Base-by-base conservation (phyloP, 352 stramenopile species). In the Pseudoperonospora humuli region DNA sequence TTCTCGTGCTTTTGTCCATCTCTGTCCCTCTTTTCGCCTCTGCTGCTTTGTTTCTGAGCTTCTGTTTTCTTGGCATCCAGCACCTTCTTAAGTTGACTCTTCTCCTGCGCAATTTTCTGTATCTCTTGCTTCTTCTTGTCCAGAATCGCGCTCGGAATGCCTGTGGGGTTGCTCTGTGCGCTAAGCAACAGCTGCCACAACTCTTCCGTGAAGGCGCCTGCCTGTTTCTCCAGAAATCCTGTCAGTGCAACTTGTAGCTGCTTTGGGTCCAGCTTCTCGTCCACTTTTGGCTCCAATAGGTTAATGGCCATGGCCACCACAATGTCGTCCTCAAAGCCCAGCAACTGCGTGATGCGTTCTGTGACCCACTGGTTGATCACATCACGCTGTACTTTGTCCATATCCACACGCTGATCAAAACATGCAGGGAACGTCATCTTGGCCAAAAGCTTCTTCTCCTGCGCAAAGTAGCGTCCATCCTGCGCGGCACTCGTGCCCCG, bases 251-350 rank as follows among this genome's bases (percentile, higher is more conserved):
- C 38, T 60, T 97, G 88, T 48, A 97, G 57, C 46, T 92, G 64
- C 15, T 84, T 80, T 18, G 88, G 86, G 44, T 96, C 80, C 28
- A 90, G 53, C 7, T 42, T 51, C 54, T 86, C 77, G 53, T 81
- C 66, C 38, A 83, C 76, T 34, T 79, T 75, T 1, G 77, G 67
- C 55, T 93, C 77, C n/a, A 93, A 62, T 23, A 93, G 52, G 54
- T 94, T 94, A 38, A 85, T 78, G 24, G 81, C 68, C 53, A 91
- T 74, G 20, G 81, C 73, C 26, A 93, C 70, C 10, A 96, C 79
- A 41, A 96, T 95, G 45, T 96, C 87, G 58, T 96, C 87, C 45
- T 96, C 86, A 35, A 96, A 95, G 42, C 84, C 83, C 41, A 96
- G 49, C 19, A 96, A 53, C 46, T 89, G 50, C 34, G 85, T 95